Base-by-base conservation (phyloP, 2,329 filamentous ascomycete genomes). In the Blumeriella jaapii region DNA sequence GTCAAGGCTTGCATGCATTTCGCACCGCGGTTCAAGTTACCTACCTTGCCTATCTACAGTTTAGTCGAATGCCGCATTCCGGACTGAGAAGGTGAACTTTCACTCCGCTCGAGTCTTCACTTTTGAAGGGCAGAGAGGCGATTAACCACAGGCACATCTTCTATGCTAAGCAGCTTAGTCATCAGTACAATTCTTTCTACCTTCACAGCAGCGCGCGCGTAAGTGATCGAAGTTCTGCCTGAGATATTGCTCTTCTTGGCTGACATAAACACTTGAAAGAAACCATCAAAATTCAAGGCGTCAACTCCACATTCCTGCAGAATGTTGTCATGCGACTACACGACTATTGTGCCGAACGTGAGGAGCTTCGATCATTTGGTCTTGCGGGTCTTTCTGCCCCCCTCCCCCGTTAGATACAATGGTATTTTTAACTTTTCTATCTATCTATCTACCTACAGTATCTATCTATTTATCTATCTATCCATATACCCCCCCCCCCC, bases 1-100 rank as follows among this genome's bases (percentile, higher is more conserved):
- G 17, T 47, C 12, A 41, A 44, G 11, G 38, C 38, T 12, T 45
- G 27, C 42, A 47, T 15, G 34, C 40, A 10, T 45, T 45, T 25
- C 34, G 34, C 2, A 44, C 39, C 12, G 42, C 45, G 4, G 23
- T 45, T 6, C 22, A 40, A 9, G 39, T 36, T n/a, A n/a, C n/a
- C n/a, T n/a, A n/a, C n/a, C n/a, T n/a, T n/a, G n/a, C n/a, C n/a
- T 16, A 36, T 47, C 2, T 12, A 39, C 6, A 40, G 18, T 11
- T 26, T 45, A 1, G 34, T 45, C 3, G 34, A 37, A 9, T 28
- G 29, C 12, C 41, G 39, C 5, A 29, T 47, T 14, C 18, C 23
- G 7, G 14, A 15, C 9, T 26, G 19, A 7, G 15, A 25, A 9
- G 16, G 14, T 9, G 27, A 41, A 18, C 3, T 44, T 5, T 33